Percentiles rank a stretch among this genome's conserved stretches.
These are phyloP conservation scores for Protomyces pachydermus DNA, from an alignment of 1,139 yeast species.

Conservation along the genomic window DNA sequence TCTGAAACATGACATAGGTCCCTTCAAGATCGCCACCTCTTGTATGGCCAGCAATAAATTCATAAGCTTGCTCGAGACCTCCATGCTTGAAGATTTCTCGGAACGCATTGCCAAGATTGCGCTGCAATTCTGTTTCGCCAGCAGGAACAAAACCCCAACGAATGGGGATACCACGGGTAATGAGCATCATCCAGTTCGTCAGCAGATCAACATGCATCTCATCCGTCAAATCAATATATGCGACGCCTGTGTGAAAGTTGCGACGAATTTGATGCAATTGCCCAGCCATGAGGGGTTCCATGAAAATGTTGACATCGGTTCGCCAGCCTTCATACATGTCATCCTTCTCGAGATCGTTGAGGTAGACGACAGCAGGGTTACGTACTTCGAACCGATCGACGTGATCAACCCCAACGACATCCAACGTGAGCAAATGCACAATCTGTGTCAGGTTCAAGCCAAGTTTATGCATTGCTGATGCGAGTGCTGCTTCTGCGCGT, in stretches of 20 bases:
- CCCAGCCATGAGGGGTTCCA: slow-evolving; percentile 42
- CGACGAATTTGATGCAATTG: slow-evolving; percentile 66
- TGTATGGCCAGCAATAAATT: slow-evolving; percentile 8
- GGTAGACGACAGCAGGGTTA: slow-evolving; percentile 48
- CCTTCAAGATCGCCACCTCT: background rate
- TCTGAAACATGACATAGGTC: slow-evolving; percentile 31
- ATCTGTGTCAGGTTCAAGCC: slow-evolving; percentile 32
- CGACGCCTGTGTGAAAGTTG: slow-evolving; percentile 70
- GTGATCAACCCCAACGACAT: slow-evolving; percentile 33
- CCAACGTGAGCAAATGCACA: slow-evolving; percentile 32
- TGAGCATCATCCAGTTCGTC: slow-evolving; percentile 32
- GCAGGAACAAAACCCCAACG: slow-evolving; percentile 77
- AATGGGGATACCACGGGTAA: slow-evolving; percentile 59
- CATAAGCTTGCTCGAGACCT: background rate
- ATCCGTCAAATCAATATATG: slow-evolving; percentile 61
- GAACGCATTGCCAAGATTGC: slow-evolving; percentile 31
- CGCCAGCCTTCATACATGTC: slow-evolving; percentile 49
- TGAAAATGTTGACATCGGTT: slow-evolving; percentile 28
- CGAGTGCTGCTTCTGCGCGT: slow-evolving; percentile 37
- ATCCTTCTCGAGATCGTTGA: slow-evolving; percentile 73
- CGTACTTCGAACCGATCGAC: slow-evolving; percentile 44
- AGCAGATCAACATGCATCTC: slow-evolving; percentile 47
- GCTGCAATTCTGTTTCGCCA: slow-evolving; percentile 32
- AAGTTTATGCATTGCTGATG: slow-evolving; percentile 33
- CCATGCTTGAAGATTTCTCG: slow-evolving; percentile 5